These are phyloP conservation scores for Penicillium sp. DNA, from an alignment of 2,329 filamentous ascomycete species.

Conservation along the genomic window DNA sequence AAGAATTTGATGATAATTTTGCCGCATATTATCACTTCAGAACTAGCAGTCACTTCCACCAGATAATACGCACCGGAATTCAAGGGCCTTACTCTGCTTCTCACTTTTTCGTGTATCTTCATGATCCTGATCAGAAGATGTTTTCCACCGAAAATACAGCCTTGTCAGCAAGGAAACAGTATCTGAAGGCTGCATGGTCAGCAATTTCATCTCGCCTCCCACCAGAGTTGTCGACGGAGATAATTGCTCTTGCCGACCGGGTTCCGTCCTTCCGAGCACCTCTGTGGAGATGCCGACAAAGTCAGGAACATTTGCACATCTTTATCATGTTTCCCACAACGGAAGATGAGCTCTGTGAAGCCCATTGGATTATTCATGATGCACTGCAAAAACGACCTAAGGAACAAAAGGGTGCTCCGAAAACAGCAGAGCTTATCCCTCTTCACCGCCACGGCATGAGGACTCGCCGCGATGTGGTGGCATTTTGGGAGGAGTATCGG, in stretches of 20 bases:
- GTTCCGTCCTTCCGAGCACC: background rate
- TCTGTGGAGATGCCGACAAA: background rate
- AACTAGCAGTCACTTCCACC: background rate
- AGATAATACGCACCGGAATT: background rate
- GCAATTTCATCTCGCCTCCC: background rate
- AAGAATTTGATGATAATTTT: too few relatives aligned
- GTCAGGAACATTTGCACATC: background rate
- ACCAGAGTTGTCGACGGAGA: background rate
- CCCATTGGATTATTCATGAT: background rate
- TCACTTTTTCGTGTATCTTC: background rate
- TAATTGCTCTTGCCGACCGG: background rate
- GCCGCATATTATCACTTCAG: background rate
- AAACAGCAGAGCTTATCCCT: background rate
- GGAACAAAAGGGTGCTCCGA: background rate
- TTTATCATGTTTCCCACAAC: background rate
- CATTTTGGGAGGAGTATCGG: background rate
- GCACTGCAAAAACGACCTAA: background rate
- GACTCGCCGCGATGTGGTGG: background rate
- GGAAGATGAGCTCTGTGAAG: background rate
- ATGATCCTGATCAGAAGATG: background rate
- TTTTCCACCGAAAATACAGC: background rate
- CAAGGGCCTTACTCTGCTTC: background rate
- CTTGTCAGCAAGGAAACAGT: background rate
- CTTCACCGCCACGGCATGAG: background rate
- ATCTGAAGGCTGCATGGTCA: background rate